Conservation (phyloP, 805 yeast species). For the Ogataea thermomethanolica region DNA sequence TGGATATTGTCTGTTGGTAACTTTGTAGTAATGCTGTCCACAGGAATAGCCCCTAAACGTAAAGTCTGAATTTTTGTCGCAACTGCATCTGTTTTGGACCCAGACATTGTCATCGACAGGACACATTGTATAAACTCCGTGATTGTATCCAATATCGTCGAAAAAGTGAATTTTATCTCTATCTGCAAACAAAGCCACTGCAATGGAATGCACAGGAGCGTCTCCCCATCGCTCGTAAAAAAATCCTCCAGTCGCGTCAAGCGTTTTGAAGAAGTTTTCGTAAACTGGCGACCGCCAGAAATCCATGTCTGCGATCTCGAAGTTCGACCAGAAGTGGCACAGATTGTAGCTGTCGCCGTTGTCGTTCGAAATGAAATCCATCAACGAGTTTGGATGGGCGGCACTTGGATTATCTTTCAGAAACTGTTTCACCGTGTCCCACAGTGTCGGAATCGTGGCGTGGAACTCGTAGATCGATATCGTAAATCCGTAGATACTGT, state of each 20-base stretch:
- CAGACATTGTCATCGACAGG: conserved; percentile 34
- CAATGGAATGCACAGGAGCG: conserved; percentile 86
- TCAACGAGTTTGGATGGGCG: conserved; percentile 45
- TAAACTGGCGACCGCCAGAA: conserved; percentile 60
- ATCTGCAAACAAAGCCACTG: conserved; percentile 58
- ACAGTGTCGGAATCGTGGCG: conserved; percentile 54
- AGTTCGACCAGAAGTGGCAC: conserved; percentile 84
- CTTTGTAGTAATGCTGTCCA: conserved; percentile 31
- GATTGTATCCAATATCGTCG: conserved; percentile 72
- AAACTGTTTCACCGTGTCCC: conserved; percentile 52
- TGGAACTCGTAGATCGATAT: conserved; percentile 60
- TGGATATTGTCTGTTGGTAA: conserved; percentile 27
- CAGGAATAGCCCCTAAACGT: conserved; percentile 36
- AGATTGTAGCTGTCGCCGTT: conserved; percentile 61
- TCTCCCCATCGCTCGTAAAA: conserved; percentile 93
- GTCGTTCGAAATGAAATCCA: conserved; percentile 63
- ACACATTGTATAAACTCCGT: conserved; percentile 47
- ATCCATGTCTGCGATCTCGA: conserved; percentile 70
- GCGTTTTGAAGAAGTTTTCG: conserved; percentile 53
- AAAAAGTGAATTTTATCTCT: conserved; percentile 62
- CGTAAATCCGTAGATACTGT: conserved; percentile 65
- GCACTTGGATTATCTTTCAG: conserved; percentile 40
- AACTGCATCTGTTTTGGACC: conserved; percentile 32
- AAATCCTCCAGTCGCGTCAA: conserved; percentile 73
- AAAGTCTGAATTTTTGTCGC: conserved; percentile 40